These are phyloP conservation scores for Rhodofomes roseus DNA, from an alignment of 1,284 basidiomycete species.

Conservation along the genomic window DNA sequence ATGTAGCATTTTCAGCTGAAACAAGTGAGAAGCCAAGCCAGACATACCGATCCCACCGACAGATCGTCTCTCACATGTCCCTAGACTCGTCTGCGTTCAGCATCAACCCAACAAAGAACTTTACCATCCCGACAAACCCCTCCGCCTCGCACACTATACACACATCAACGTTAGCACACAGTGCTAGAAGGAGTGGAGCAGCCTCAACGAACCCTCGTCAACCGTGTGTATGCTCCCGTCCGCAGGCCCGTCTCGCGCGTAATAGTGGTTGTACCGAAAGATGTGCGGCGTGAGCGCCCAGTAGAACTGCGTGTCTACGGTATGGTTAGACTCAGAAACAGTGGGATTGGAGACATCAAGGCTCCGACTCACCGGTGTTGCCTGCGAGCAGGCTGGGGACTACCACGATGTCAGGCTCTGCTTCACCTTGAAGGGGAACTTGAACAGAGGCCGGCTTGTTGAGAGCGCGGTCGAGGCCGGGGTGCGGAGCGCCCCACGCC, in stretches of 20 bases:
- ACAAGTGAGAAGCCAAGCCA: too few species aligned
- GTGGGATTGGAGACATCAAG: background rate
- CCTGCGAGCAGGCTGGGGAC: constrained; percentile 14
- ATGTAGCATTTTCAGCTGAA: too few species aligned
- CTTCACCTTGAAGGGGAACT: too few species aligned
- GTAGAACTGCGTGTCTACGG: constrained; percentile 39
- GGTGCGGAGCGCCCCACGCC: constrained; percentile 17
- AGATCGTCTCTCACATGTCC: background rate
- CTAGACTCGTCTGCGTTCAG: constrained; percentile 42
- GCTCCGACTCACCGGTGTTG: constrained; percentile 29
- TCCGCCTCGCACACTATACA: constrained; percentile 16
- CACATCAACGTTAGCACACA: too few species aligned
- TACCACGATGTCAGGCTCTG: background rate
- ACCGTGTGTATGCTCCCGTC: constrained; percentile 3
- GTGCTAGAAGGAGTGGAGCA: background rate
- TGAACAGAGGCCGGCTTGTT: too few species aligned
- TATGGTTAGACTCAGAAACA: background rate
- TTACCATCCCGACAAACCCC: constrained; percentile 39
- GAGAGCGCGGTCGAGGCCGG: too few species aligned
- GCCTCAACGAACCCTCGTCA: constrained; percentile 9
- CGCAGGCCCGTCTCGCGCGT: background rate
- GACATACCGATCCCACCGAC: too few species aligned
- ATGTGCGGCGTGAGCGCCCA: constrained; percentile 44
- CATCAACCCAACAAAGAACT: constrained; percentile 43
- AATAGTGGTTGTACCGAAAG: constrained; percentile 38